Conservation (phyloP, 441 rosid species). For the Capsella rubella region DNA sequence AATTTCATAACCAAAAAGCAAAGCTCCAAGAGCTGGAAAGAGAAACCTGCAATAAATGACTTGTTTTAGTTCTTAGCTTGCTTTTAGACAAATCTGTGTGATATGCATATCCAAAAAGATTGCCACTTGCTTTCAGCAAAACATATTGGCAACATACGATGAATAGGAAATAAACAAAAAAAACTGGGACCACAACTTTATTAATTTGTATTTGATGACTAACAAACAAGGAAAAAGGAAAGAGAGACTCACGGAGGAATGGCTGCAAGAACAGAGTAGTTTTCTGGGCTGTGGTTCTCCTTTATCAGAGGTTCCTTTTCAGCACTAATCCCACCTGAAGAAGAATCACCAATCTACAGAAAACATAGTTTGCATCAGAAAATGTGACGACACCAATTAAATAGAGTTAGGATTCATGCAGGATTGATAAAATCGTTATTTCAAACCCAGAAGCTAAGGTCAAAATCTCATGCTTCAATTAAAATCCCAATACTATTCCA, state of each 20-base stretch:
- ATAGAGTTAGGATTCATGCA: not conserved
- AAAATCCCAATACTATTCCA: conserved; percentile 17
- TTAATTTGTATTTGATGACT: conserved; percentile 11
- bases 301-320: conserved; percentile 72
- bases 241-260: conserved; percentile 70
- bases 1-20: conserved; percentile 93
- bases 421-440: not conserved
- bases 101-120: conserved; percentile 20
- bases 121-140: conserved; percentile 24
- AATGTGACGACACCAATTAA: not conserved
- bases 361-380: conserved; percentile 3
- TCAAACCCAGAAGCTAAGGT: conserved; percentile 19
- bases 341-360: conserved; percentile 63
- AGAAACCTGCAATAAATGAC: conserved; percentile 70
- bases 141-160: conserved; percentile 19
- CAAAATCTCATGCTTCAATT: conserved; percentile 19
- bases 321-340: conserved; percentile 63
- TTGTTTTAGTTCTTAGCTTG: conserved; percentile 22
- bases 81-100: conserved; percentile 21
- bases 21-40: conserved; percentile 96
- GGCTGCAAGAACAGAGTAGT: conserved; percentile 69
- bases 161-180: conserved; percentile 15
- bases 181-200: conserved; percentile 18
- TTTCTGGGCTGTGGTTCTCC: conserved; percentile 56
- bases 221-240: conserved; percentile 19